Evolutionary conservation across 495 filamentous ascomycete genomes (phyloP).

Genomic region (Penicillium simplicissimum): DNA sequence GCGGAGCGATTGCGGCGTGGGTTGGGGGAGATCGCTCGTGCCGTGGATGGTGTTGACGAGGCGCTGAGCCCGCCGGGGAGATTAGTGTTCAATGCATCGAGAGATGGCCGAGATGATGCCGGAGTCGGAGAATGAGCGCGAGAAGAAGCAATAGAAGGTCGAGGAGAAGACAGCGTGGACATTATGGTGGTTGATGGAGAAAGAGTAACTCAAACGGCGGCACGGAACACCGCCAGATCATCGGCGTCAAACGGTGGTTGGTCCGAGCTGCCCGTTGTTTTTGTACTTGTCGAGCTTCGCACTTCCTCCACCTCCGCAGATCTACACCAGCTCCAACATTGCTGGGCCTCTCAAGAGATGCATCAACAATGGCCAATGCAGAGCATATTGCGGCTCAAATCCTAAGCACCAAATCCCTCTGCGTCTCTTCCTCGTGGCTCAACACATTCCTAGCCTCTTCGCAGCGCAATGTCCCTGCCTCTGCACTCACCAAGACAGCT

Average conservation of each 20-base stretch:
- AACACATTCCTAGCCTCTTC: constrained; percentile 40
- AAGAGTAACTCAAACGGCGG: constrained; percentile 8
- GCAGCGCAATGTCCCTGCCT: constrained; percentile 61
- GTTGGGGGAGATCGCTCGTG: constrained; percentile 50
- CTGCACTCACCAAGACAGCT: constrained; percentile 74
- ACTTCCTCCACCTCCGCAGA: background rate
- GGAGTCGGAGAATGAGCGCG: constrained; percentile 59
- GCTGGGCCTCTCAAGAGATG: background rate
- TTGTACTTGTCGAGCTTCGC: constrained; percentile 5
- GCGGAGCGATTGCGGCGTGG: constrained; percentile 74
- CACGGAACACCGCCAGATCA: constrained; percentile 16
- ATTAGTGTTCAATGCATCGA: constrained; percentile 58
- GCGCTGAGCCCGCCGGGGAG: constrained; percentile 51
- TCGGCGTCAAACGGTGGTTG: constrained; percentile 36
- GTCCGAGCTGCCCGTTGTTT: constrained; percentile 27
- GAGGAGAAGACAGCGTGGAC: constrained; percentile 76
- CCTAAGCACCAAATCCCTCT: constrained; percentile 42
- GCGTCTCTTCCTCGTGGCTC: constrained; percentile 47
- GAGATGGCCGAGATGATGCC: constrained; percentile 69
- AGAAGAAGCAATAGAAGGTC: constrained; percentile 68
- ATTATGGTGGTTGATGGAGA: constrained; percentile 44
- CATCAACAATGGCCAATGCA: constrained; percentile 35
- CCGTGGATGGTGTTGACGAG: constrained; percentile 47
- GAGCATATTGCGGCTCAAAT: constrained; percentile 49
- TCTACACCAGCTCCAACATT: background rate